Percentiles rank a stretch among this genome's conserved stretches.
phyloP scores from a whole-genome alignment of 352 stramenopile genomes.

The Phytophthora lateralis region DNA sequence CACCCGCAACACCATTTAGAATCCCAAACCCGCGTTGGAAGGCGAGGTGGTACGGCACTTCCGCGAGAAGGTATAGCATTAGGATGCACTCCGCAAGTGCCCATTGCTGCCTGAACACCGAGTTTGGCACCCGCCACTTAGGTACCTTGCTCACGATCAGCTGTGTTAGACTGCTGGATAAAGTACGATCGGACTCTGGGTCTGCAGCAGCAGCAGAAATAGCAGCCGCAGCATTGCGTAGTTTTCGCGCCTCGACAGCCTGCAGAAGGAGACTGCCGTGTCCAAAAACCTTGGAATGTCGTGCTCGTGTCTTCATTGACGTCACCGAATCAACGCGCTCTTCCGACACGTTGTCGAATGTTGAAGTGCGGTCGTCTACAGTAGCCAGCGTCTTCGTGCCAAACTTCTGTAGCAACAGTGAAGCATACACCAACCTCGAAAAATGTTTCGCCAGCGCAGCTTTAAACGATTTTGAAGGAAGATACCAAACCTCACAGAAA shows the following conservation, averaged over 20 bases:
- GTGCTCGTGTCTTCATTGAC: conserved; percentile 42
- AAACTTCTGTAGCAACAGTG: conserved; percentile 44
- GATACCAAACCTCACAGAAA: conserved; percentile 59
- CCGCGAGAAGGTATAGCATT: conserved; percentile 42
- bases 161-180: conserved; percentile 10
- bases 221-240: conserved; percentile 18
- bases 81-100: conserved; percentile 33
- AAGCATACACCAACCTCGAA: conserved; percentile 56
- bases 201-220: conserved; percentile 4
- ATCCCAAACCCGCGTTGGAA: conserved; percentile 56
- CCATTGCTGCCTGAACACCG: conserved; percentile 39
- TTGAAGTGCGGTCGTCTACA: background rate
- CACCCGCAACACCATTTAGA: conserved; percentile 28
- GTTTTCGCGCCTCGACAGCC: conserved; percentile 27
- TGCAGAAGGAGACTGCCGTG: conserved; percentile 41
- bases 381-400: conserved; percentile 12
- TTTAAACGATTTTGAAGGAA: conserved; percentile 44
- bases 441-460: conserved; percentile 57
- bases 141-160: conserved; percentile 11
- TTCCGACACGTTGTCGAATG: background rate
- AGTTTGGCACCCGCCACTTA: conserved; percentile 37
- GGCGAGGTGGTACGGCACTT: conserved; percentile 52
- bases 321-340: conserved; percentile 36
- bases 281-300: conserved; percentile 37
- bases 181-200: conserved; percentile 2